Evolutionary conservation across 495 filamentous ascomycete genomes (phyloP), one percentile per base, ranked within the genome.

Genomic region (Daldinia decipiens): DNA sequence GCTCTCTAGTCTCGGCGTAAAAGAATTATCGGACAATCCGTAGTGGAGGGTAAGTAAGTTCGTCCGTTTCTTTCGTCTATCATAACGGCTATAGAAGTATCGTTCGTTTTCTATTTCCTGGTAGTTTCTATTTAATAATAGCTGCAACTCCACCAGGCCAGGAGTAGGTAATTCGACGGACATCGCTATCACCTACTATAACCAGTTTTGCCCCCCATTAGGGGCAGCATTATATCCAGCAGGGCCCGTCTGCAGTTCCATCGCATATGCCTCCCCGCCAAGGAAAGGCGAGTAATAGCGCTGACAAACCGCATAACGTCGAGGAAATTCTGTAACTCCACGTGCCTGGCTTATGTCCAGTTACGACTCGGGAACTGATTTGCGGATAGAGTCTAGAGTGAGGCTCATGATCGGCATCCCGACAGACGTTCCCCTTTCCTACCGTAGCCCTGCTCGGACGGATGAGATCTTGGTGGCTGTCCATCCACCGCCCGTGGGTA

Each of bases 181-280:
- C 50, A 59, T 45, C 11, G 29, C 32, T 74, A 74, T 74, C 71
- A 74, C 71, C 71, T 74, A 58, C 71, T 71, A 45, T 58, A 74
- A 70, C 40, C 58, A 67, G 71, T 63, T 64, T 59, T 39, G 26
- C 57, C 39, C 58, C 43, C 67, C 71, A 70, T 74, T 51, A 59
- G 50, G 58, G 59, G 67, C 71, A 73, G 58, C 71, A 67, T 64
- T 58, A 62, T 47, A 47, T 19, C 43, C 38, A 63, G 19, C 45
- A 64, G 63, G 55, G 71, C 52, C 71, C 71, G 71, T 65, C 67
- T 74, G 62, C 54, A 47, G 71, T 74, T 74, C 59, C 67, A 74
- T 74, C 62, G 67, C 71, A 74, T 74, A 43, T 45, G 54, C 57
- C 50, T 71, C 17, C 66, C 63, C 51, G 50, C 63, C 67, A 69